Evolutionary conservation across 2,329 filamentous ascomycete genomes (phyloP).

Genomic region (Alternaria brassicae): DNA sequence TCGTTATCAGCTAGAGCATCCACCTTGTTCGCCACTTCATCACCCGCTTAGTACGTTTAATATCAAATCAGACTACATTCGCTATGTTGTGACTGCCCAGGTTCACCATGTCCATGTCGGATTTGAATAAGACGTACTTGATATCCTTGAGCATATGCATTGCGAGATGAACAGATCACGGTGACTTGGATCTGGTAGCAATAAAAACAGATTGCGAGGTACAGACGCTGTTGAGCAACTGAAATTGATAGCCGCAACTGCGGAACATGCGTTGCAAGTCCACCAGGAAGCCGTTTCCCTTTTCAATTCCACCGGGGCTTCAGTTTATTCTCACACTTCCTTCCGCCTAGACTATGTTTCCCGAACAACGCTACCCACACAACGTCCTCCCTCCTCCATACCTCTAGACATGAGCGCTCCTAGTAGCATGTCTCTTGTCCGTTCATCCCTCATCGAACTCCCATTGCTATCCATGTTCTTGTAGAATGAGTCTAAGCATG

Average conservation of each 20-base stretch:
- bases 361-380: neutral
- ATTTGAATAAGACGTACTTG: too few relatives aligned
- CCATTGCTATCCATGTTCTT: neutral
- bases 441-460: neutral
- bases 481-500: neutral
- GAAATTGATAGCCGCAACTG: neutral
- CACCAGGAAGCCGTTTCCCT: neutral
- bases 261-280: neutral
- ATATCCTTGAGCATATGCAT: too few relatives aligned
- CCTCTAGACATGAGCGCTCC: neutral
- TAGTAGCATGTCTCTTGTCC: neutral
- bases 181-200: neutral
- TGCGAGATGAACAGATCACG: too few relatives aligned
- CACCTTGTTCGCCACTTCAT: neutral
- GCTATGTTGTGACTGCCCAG: neutral
- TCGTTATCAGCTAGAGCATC: conserved; percentile 6
- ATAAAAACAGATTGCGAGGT: neutral
- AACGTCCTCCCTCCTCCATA: neutral
- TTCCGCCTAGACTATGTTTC: neutral
- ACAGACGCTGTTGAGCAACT: neutral
- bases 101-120: too few relatives aligned
- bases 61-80: conserved; percentile 3
- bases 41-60: conserved; percentile 7
- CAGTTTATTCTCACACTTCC: neutral
- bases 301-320: neutral